These are phyloP conservation scores for Pterocarpus macrocarpus DNA, from an alignment of 306 rosid species.

Conservation along the genomic window DNA sequence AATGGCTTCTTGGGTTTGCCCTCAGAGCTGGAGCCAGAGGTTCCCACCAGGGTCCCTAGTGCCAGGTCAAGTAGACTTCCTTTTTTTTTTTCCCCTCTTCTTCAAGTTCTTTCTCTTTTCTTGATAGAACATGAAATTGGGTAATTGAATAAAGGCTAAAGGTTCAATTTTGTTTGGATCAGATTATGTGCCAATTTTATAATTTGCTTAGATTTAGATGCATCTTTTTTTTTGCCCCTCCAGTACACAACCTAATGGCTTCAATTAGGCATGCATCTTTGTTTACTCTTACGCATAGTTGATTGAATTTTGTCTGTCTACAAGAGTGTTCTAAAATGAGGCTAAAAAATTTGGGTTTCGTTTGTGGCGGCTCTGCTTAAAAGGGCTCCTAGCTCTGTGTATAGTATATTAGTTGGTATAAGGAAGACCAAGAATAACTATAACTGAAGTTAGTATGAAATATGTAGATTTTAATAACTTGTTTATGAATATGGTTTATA, in stretches of 20 bases:
- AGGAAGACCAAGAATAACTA: too few relatives aligned
- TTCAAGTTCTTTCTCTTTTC: neutral
- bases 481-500: too few relatives aligned
- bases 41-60: slow-evolving; percentile 82
- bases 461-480: too few relatives aligned
- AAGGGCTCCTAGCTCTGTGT: too few relatives aligned
- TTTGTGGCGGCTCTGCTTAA: neutral
- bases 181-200: neutral
- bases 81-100: neutral
- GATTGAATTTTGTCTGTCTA: neutral
- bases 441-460: too few relatives aligned
- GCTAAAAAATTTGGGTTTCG: neutral
- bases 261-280: too few relatives aligned
- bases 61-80: slow-evolving; percentile 68
- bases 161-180: slow-evolving; percentile 31
- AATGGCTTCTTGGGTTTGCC: slow-evolving; percentile 99
- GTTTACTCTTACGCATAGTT: neutral
- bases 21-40: slow-evolving; percentile 80
- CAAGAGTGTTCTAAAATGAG: too few relatives aligned
- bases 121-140: slow-evolving; percentile 13
- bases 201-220: neutral
- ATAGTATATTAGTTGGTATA: too few relatives aligned
- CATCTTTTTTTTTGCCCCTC: too few relatives aligned
- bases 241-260: neutral
- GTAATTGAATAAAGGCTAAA: neutral